Evolutionary conservation across 2,329 filamentous ascomycete genomes (phyloP).

Genomic region (Didymosphaeria variabile): DNA sequence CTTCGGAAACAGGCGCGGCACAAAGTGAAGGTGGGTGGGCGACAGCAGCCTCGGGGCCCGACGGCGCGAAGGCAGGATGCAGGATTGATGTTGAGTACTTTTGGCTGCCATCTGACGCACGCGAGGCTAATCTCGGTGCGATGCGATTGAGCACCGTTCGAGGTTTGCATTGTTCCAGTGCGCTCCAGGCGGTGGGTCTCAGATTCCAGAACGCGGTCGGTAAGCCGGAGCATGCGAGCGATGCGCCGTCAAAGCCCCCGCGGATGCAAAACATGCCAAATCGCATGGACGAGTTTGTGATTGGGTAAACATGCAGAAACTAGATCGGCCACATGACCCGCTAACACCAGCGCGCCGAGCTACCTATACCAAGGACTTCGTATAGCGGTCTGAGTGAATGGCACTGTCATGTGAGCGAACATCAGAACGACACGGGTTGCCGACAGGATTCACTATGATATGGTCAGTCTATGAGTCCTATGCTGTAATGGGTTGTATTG

Average conservation of each 20-base stretch:
- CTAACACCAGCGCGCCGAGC: neutral
- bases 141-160: too few relatives aligned
- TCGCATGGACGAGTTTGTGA: neutral
- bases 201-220: neutral
- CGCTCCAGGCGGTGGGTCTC: slow-evolving; percentile 2
- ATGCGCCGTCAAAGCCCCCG: neutral
- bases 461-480: too few relatives aligned
- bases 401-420: slow-evolving; percentile 2
- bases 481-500: too few relatives aligned
- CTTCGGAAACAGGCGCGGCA: neutral
- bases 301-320: neutral
- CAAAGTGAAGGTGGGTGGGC: neutral
- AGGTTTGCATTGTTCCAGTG: neutral
- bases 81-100: neutral
- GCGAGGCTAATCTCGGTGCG: neutral
- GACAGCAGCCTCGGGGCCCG: neutral
- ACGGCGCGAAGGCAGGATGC: neutral
- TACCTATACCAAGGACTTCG: neutral
- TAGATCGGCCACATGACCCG: neutral
- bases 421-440: neutral
- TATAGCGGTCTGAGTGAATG: neutral
- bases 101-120: neutral
- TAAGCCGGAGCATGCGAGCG: neutral
- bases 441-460: too few relatives aligned
- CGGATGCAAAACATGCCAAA: neutral